Conservation (phyloP, 495 filamentous ascomycete genomes). For the Barbatosphaeria neglecta region DNA sequence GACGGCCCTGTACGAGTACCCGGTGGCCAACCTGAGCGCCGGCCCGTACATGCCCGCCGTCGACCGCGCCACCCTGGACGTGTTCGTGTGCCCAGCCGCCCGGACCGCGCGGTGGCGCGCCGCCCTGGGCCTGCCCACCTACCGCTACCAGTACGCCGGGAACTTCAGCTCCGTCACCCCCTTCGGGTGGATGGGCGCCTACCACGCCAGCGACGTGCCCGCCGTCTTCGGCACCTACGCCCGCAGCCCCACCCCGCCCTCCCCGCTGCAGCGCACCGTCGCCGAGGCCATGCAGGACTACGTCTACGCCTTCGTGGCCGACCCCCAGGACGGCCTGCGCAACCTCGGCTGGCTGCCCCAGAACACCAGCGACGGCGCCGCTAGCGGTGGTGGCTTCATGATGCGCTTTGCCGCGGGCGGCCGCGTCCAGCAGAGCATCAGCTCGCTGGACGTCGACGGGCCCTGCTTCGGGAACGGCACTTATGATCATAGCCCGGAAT, state of each 20-base stretch:
- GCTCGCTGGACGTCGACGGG: slow-evolving; percentile 10
- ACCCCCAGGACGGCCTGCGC: slow-evolving; percentile 16
- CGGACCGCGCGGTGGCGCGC: slow-evolving; percentile 7
- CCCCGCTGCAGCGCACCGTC: slow-evolving; percentile 12
- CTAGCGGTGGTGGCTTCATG: slow-evolving; percentile 2
- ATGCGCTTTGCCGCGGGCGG: slow-evolving; percentile 7
- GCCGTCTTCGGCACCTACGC: slow-evolving; percentile 34
- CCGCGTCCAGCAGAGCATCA: slow-evolving; percentile 7
- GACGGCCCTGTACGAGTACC: slow-evolving; percentile 17
- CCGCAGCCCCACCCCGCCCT: too few species aligned
- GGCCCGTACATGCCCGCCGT: slow-evolving; percentile 15
- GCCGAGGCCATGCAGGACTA: slow-evolving; percentile 26
- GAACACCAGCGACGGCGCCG: too few species aligned
- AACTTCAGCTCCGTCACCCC: slow-evolving; percentile 35
- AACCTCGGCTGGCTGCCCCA: slow-evolving; percentile 9
- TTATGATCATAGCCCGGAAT: slow-evolving; percentile 3
- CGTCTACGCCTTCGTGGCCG: slow-evolving; percentile 20
- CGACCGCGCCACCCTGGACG: slow-evolving; percentile 6
- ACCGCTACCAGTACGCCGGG: slow-evolving; percentile 33
- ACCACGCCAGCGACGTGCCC: slow-evolving; percentile 38
- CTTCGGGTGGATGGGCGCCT: slow-evolving; percentile 33
- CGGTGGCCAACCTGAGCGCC: slow-evolving; percentile 8
- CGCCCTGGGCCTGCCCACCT: slow-evolving; percentile 21
- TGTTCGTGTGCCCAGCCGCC: slow-evolving; percentile 14
- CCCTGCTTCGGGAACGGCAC: slow-evolving; percentile 10